Base-by-base conservation (phyloP, 1,284 basidiomycete species). In the Naganishia sp. region DNA sequence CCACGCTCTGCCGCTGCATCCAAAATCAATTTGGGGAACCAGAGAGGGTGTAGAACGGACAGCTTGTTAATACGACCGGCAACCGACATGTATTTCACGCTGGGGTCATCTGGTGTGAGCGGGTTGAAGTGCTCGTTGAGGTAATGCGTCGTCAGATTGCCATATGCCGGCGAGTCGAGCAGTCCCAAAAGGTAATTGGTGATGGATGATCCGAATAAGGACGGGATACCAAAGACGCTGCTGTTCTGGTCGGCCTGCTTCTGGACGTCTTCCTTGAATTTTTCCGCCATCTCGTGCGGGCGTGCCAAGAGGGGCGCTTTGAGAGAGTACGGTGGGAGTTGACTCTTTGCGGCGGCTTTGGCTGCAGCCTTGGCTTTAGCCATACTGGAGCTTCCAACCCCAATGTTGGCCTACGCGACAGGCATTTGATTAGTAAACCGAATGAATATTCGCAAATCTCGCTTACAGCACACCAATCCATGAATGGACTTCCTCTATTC, bases 131-230 rank as follows among this genome's bases (percentile, higher is more conserved):
- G 83, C 61, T 88, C 84, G 70, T 88, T 88, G 52, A 97, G 84
- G 78, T 90, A 98, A 10, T 85, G 79, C 1, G 94, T 91, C 6
- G 92, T 95, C 50, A 99, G 85, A 79, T 98, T 97, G 16, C 91
- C 88, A 77, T 99, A 99, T 0, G 96, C 96, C 0, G 96, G 96
- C 1, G 94, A 94, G 82, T 99, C 96, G 72, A 99, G 85, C 64
- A 95, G 82, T 63, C 90, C 90, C n/a, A 99, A 85, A 46, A 99
- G 84, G 72, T 94, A 87, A 1, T 89, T 89, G 9, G 92, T 92
- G 74, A 98, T 70, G 6, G 75, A 74, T 1, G 76, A 73, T 5
- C 79, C 75, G 48, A 78, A 75, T 16, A 71, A 70, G 6, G 72
- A 70, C 16, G 69, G 63, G 49, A 65, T 64, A 39, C 53, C 65